phyloP scores from a whole-genome alignment of 331 rosid genomes.

The Malus hybrid region DNA sequence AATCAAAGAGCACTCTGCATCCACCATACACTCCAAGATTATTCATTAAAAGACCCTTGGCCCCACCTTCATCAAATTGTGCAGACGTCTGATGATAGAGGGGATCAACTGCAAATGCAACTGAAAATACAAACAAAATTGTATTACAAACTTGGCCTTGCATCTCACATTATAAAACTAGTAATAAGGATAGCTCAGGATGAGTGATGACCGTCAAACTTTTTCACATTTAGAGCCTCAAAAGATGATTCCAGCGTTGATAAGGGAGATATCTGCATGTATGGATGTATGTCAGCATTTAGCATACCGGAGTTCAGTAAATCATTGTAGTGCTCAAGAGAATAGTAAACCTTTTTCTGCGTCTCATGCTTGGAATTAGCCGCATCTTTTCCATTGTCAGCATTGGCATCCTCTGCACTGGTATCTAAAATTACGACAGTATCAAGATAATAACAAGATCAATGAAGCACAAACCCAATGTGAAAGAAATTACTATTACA shows the following conservation, averaged over 20 bases:
- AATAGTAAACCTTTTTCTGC: conserved; percentile 56
- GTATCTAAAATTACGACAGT: conserved; percentile 32
- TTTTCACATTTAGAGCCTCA: conserved; percentile 85
- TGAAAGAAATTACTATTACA: background rate
- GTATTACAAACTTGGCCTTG: conserved; percentile 19
- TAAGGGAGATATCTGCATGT: conserved; percentile 79
- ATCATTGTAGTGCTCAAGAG: conserved; percentile 1
- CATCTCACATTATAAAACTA: conserved; percentile 21
- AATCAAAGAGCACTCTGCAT: conserved; percentile 88
- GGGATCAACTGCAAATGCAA: conserved; percentile 91
- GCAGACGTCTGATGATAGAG: conserved; percentile 97
- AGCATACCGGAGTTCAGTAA: conserved; percentile 9
- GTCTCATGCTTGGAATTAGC: conserved; percentile 42
- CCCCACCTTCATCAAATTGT: conserved; percentile 98
- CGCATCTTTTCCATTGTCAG: conserved; percentile 46
- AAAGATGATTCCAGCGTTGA: conserved; percentile 90
- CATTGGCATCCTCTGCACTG: conserved; percentile 32
- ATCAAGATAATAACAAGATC: conserved; percentile 19
- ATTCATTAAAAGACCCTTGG: conserved; percentile 90
- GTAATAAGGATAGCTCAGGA: conserved; percentile 19
- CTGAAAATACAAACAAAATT: conserved; percentile 41
- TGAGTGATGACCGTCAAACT: conserved; percentile 76
- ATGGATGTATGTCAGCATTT: conserved; percentile 21
- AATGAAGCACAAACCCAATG: background rate
- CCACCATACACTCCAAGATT: conserved; percentile 84